These are phyloP conservation scores for Russula abietina DNA, from an alignment of 768 basidiomycete genomes.

Conservation along the genomic window DNA sequence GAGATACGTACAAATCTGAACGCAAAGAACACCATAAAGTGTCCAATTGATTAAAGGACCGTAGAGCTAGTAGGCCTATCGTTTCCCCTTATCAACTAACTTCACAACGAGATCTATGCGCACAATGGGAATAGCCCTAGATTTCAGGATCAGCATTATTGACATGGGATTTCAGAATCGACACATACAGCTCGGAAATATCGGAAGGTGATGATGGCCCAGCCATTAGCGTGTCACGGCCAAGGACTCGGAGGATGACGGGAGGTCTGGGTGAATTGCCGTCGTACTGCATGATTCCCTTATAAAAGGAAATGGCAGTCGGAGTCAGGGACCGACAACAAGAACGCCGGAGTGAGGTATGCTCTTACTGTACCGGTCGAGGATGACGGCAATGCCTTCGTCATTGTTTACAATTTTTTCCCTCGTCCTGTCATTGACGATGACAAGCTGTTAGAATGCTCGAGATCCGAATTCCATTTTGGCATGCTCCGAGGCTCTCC, in stretches of 20 bases:
- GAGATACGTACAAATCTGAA: conserved; percentile 29
- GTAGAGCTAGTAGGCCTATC: conserved; percentile 3
- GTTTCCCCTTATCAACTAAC: neutral
- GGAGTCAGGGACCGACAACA: neutral
- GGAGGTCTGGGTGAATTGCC: neutral
- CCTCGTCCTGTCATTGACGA: neutral
- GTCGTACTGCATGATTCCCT: neutral
- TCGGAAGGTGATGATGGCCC: neutral
- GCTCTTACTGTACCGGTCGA: neutral
- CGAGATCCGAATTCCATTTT: no score
- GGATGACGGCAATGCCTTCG: neutral
- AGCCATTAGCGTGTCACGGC: neutral
- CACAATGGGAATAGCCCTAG: conserved; percentile 2
- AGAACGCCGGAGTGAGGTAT: neutral
- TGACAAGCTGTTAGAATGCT: no score
- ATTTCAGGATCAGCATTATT: neutral
- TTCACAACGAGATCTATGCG: neutral
- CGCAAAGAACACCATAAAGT: conserved; percentile 29
- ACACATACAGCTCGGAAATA: neutral
- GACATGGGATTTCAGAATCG: neutral
- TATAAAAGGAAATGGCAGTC: neutral
- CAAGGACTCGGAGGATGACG: neutral
- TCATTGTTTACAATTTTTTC: neutral
- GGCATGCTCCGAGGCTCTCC: no score
- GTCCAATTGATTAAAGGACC: conserved; percentile 27